Evolutionary conservation across 371 early-diverging fungal genomes (phyloP).

Genomic region (Gilbertella persicaria): DNA sequence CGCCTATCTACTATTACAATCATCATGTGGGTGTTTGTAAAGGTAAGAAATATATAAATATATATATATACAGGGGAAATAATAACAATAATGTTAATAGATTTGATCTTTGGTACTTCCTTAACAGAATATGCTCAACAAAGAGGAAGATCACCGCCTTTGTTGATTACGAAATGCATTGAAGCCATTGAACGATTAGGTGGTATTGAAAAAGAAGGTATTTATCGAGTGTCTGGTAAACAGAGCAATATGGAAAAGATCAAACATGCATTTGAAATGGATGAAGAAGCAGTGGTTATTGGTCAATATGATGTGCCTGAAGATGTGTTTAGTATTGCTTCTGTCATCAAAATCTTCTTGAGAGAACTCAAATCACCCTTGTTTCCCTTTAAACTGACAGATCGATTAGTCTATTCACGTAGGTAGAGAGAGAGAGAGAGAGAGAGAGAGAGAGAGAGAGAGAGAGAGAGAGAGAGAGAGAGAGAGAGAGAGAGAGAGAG

Average conservation of each 20-base stretch:
- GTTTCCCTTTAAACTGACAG: conserved; percentile 60
- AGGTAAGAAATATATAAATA: conserved; percentile 24
- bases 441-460: too few relatives aligned
- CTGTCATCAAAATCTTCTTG: conserved; percentile 65
- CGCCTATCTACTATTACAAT: conserved; percentile 24
- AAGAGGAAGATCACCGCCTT: conserved; percentile 52
- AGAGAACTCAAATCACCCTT: conserved; percentile 68
- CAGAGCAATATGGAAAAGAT: conserved; percentile 61
- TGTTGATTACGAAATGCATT: conserved; percentile 58
- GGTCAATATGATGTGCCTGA: conserved; percentile 53
- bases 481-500: too few relatives aligned
- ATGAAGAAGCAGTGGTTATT: conserved; percentile 55
- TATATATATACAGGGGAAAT: too few relatives aligned
- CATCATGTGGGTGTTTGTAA: conserved; percentile 36
- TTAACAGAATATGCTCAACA: conserved; percentile 53
- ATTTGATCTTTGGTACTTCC: conserved; percentile 63
- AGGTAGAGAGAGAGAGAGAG: too few relatives aligned
- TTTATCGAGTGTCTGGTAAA: conserved; percentile 70
- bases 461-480: too few relatives aligned
- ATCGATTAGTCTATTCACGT: conserved; percentile 62
- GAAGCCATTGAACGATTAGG: conserved; percentile 64
- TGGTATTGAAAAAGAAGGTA: conserved; percentile 66
- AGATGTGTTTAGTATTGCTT: conserved; percentile 62
- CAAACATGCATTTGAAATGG: conserved; percentile 55
- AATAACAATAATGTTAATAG: too few relatives aligned